Evolutionary conservation across 2,329 filamentous ascomycete genomes (phyloP).

Genomic region (Ceratocystis cubensis): DNA sequence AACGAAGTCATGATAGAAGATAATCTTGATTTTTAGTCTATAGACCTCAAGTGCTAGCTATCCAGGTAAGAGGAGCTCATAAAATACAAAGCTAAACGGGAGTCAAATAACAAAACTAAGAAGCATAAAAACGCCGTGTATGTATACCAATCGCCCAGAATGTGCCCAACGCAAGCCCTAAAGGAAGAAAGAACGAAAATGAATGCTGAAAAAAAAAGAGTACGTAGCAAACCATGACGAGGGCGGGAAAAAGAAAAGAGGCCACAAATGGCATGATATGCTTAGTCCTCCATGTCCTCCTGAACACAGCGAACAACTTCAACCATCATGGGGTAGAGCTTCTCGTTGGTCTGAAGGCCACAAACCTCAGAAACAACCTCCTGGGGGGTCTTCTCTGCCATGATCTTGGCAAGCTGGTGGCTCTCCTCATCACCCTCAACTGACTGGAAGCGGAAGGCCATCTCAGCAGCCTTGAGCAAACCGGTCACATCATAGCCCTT

Average conservation of each 20-base stretch:
- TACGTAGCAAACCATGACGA: conserved; percentile 15
- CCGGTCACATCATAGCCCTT: conserved; percentile 57
- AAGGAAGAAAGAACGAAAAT: conserved; percentile 4
- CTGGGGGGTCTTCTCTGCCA: conserved; percentile 59
- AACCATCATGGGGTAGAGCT: conserved; percentile 63
- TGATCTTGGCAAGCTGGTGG: conserved; percentile 69
- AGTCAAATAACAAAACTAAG: not conserved
- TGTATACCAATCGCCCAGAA: conserved; percentile 14
- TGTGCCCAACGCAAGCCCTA: conserved; percentile 16
- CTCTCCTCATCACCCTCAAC: conserved; percentile 87
- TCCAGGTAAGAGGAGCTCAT: not conserved
- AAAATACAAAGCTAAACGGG: conserved; percentile 11
- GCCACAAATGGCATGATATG: not conserved
- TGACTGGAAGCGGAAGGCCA: conserved; percentile 90
- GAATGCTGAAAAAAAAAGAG: conserved; percentile 9
- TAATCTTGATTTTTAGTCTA: not conserved
- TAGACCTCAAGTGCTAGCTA: not conserved
- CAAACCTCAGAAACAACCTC: conserved; percentile 71
- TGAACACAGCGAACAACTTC: conserved; percentile 77
- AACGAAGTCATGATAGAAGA: not conserved
- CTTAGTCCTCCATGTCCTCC: conserved; percentile 33
- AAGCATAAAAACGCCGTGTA: conserved; percentile 16
- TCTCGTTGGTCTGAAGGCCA: conserved; percentile 62
- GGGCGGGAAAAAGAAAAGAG: not conserved
- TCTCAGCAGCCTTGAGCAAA: conserved; percentile 73